Percentiles rank a stretch among this genome's conserved stretches.
Conservation (phyloP, 306 rosid genomes). For the Benincasa hispida region DNA sequence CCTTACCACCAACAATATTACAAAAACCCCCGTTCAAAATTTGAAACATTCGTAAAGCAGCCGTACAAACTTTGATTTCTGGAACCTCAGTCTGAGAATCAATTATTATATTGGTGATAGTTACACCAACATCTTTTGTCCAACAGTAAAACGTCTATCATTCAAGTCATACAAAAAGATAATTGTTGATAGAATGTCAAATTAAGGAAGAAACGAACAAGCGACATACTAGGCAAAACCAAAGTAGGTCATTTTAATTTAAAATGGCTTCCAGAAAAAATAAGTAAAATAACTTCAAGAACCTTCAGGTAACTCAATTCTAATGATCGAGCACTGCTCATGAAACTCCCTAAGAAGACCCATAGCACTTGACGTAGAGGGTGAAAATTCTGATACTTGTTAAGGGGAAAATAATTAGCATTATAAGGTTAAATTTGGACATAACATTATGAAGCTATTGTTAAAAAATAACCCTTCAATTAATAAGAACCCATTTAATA, state of each 20-base stretch:
- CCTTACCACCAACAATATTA: conserved; percentile 29
- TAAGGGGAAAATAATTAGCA: background rate
- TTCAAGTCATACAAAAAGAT: conserved; percentile 5
- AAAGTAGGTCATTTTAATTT: background rate
- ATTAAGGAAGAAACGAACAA: background rate
- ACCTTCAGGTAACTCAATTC: conserved; percentile 76
- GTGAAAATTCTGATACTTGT: conserved; percentile 95
- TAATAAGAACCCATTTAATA: background rate
- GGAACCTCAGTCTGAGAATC: conserved; percentile 57
- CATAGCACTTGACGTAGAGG: conserved; percentile 86
- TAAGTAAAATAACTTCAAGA: conserved; percentile 15
- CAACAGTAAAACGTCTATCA: conserved; percentile 63
- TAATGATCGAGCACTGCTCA: conserved; percentile 82
- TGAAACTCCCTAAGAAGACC: conserved; percentile 97
- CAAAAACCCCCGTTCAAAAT: conserved; percentile 88
- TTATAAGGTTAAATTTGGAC: background rate
- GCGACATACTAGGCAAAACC: background rate
- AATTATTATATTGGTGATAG: conserved; percentile 61
- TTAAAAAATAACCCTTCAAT: background rate
- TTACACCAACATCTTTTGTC: conserved; percentile 80
- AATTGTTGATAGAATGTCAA: background rate
- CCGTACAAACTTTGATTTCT: conserved; percentile 76
- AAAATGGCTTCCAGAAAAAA: background rate
- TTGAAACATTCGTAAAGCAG: conserved; percentile 86
- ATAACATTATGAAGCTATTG: background rate